Evolutionary conservation across 345 rosid genomes (phyloP), one percentile per base, ranked within the genome.

Genomic region (Salix koriyanagi): DNA sequence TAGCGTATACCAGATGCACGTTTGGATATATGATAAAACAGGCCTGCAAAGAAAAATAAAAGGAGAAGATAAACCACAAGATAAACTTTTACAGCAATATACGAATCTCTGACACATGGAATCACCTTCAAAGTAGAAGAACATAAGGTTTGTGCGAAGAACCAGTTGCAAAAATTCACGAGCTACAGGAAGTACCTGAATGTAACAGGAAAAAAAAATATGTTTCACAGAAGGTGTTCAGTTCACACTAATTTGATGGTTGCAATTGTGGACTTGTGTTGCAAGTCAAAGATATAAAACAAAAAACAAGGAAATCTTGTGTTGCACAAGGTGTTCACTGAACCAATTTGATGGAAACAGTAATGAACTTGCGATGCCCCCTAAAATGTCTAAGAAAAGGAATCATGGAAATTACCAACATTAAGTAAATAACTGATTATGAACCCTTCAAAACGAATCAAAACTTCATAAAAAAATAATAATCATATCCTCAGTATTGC

Each of bases 91-190:
- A 67, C 36, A 30, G 52, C 19, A 65, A 54, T 18, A 71, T 9
- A 76, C 54, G 70, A 32, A 58, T n/a, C 84, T 62, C n/a, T 11
- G 73, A 26, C 61, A 46, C n/a, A 71, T 32, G 54, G 21, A 84
- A 54, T 81, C 69, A 96, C 98, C 99, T 96, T 96, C 97, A 76
- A 93, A 96, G 87, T 96, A 93, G 91, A 96, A 96, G 79, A 96
- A 89, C 99, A 96, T 92, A 71, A 92, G 86, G 82, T 96, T 96
- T 64, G 95, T 86, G 65, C 98, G 97, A 65, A 96, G 89, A 83
- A 90, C 67, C 78, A 92, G 79, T 83, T 91, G 99, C 84, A 93
- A 80, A 81, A 90, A 72, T 79, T 96, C 98, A 65, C 92, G 92
- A 30, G 89, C 97, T 69, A 87, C 70, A 34, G 99, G 99, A 44